Percentiles rank a stretch among this genome's conserved stretches.
Conservation (phyloP, 2,329 filamentous ascomycete genomes). For the Hypocrella siamensis region DNA sequence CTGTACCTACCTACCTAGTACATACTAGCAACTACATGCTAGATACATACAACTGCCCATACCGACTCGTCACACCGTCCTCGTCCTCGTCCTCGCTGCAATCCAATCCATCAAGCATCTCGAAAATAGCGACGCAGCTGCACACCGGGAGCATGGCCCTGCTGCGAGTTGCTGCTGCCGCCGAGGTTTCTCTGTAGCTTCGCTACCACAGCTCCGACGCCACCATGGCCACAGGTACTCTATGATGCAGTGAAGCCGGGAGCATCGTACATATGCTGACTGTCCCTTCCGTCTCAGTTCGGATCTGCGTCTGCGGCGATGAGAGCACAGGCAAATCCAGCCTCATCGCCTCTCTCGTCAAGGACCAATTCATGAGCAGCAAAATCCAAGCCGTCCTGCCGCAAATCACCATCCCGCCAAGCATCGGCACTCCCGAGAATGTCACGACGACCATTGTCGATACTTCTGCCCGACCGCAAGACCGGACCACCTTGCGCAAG, state of each 20-base stretch:
- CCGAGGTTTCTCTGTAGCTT: conserved; percentile 3
- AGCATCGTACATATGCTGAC: background rate
- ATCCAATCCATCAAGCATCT: too few relatives aligned
- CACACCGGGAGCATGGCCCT: conserved; percentile 7
- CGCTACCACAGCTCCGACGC: conserved; percentile 1
- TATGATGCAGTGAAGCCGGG: too few relatives aligned
- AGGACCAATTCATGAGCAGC: conserved; percentile 88
- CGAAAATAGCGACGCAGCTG: background rate
- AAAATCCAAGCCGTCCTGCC: conserved; percentile 93
- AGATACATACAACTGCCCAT: too few relatives aligned
- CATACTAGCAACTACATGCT: too few relatives aligned
- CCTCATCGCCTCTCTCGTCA: conserved; percentile 87
- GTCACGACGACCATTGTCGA: conserved; percentile 96
- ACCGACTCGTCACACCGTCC: too few relatives aligned
- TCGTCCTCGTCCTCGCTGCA: too few relatives aligned
- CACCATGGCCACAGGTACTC: conserved; percentile 14
- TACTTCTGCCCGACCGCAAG: conserved; percentile 87
- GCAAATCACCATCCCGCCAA: conserved; percentile 87
- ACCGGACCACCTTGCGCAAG: conserved; percentile 76
- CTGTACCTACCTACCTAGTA: too few relatives aligned
- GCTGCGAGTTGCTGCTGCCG: conserved; percentile 1
- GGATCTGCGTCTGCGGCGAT: conserved; percentile 92
- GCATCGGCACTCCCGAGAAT: conserved; percentile 85
- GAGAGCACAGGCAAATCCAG: conserved; percentile 91
- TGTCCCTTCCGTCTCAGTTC: conserved; percentile 32